phyloP scores from a whole-genome alignment of 768 basidiomycete species.

The Termitomyces sp. region DNA sequence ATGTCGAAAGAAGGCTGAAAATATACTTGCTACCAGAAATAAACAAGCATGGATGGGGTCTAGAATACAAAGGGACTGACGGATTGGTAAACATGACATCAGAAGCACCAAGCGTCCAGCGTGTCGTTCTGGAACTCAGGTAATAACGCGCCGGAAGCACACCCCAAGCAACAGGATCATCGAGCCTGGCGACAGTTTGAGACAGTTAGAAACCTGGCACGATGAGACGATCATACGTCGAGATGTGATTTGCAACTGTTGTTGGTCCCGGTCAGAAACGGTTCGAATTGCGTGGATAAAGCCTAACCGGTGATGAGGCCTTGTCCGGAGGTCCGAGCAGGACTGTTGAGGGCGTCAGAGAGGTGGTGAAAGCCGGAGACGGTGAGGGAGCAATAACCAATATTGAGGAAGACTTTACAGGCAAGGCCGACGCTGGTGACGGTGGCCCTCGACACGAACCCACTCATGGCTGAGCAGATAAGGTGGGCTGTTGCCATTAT shows the following conservation, averaged over 20 bases:
- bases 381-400: constrained; percentile 59
- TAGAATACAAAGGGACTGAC: constrained; percentile 35
- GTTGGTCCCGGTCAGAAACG: not conserved
- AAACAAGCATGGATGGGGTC: constrained; percentile 5
- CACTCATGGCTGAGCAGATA: constrained; percentile 24
- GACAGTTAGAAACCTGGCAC: not conserved
- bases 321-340: constrained; percentile 40
- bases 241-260: constrained; percentile 89
- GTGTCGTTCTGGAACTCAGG: constrained; percentile 49
- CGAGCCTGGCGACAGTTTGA: constrained; percentile 44
- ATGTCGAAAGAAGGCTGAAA: constrained; percentile 78
- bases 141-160: constrained; percentile 64
- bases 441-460: constrained; percentile 51
- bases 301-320: constrained; percentile 69
- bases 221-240: constrained; percentile 54
- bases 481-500: constrained; percentile 3
- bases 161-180: constrained; percentile 88
- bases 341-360: constrained; percentile 49
- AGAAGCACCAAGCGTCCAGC: constrained; percentile 90
- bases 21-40: constrained; percentile 48
- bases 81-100: constrained; percentile 95
- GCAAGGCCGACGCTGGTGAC: constrained; percentile 65
- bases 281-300: not conserved
- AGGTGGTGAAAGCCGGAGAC: constrained; percentile 69
- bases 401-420: constrained; percentile 72